Evolutionary conservation across 2,329 filamentous ascomycete genomes (phyloP).

Genomic region (Didymella segeticola): DNA sequence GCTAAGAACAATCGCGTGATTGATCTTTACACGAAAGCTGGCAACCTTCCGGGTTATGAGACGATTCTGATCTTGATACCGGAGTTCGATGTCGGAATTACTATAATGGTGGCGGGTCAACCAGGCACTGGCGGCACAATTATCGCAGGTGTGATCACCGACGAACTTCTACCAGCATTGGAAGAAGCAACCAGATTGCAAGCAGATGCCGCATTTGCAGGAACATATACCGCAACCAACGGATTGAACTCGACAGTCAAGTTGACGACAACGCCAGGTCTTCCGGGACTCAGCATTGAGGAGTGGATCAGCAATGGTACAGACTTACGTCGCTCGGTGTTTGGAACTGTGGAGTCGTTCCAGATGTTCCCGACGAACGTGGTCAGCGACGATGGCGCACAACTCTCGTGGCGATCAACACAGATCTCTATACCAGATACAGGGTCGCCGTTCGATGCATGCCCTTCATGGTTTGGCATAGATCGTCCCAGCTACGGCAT

Average conservation of each 20-base stretch:
- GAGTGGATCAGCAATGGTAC: conserved; percentile 43
- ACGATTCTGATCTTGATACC: conserved; percentile 52
- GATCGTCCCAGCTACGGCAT: conserved; percentile 18
- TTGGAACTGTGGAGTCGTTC: not conserved
- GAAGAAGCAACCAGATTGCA: conserved; percentile 37
- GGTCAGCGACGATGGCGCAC: conserved; percentile 2
- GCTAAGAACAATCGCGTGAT: conserved; percentile 21
- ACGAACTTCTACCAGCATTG: conserved; percentile 24
- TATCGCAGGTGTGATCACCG: conserved; percentile 16
- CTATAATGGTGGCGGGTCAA: conserved; percentile 44
- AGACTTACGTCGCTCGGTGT: conserved; percentile 25
- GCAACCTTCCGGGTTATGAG: conserved; percentile 51
- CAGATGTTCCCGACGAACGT: conserved; percentile 22
- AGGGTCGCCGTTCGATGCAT: conserved; percentile 17
- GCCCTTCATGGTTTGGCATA: conserved; percentile 17
- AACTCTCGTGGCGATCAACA: conserved; percentile 15
- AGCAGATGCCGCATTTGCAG: conserved; percentile 33
- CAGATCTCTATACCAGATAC: conserved; percentile 1
- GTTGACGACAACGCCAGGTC: conserved; percentile 26
- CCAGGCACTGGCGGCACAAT: not conserved
- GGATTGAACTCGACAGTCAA: conserved; percentile 37
- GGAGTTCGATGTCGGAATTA: conserved; percentile 54
- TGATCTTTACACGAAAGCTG: conserved; percentile 53
- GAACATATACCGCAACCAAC: conserved; percentile 29
- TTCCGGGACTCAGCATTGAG: conserved; percentile 38